Evolutionary conservation across 331 rosid genomes (phyloP), one percentile per base, ranked within the genome.

Genomic region (Dryas integrifolia): DNA sequence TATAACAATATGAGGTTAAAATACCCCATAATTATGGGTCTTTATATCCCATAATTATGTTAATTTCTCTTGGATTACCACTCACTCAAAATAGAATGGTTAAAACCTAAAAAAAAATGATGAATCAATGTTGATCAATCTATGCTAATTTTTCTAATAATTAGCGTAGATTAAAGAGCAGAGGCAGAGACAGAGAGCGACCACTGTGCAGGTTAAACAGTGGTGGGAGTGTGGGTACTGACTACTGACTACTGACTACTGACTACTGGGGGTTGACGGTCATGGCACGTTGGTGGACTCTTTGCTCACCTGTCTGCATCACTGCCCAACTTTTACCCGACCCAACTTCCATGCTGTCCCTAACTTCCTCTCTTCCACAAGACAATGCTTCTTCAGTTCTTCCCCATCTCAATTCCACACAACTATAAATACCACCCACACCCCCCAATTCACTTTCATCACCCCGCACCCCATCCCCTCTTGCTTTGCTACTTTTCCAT

Each of bases 301-400:
- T 61, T 84, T 85, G 75, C 80, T 77, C 82, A 80, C 49, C 83
- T 82, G 84, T 85, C 85, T 69, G 68, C 68, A 63, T 87, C 90
- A 74, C 16, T 91, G 97, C 71, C 67, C 39, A 69, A 69, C 83
- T 82, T 89, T 91, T 89, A 79, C 77, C 96, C 91, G 96, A 91
- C 97, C 89, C 82, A 89, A 73, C 78, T 82, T 79, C 85, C 84
- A 69, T 78, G 73, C 63, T 90, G 92, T 86, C 92, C 77, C 71
- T 16, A 74, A 73, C 85, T 69, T 81, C 82, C 82, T 75, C 63
- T 69, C 73, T 81, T 81, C 67, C 73, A 26, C 83, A 73, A 83
- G 82, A 87, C 90, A 78, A 9, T 51, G 26, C 80, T 81, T 79
- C 78, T 74, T 76, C 83, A 76, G 74, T 79, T 50, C 58, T 30